A percentile compares a stretch with the other conserved stretches of the same genome.
Conservation (phyloP, 352 stramenopile species). For the Pythium dissimile region DNA sequence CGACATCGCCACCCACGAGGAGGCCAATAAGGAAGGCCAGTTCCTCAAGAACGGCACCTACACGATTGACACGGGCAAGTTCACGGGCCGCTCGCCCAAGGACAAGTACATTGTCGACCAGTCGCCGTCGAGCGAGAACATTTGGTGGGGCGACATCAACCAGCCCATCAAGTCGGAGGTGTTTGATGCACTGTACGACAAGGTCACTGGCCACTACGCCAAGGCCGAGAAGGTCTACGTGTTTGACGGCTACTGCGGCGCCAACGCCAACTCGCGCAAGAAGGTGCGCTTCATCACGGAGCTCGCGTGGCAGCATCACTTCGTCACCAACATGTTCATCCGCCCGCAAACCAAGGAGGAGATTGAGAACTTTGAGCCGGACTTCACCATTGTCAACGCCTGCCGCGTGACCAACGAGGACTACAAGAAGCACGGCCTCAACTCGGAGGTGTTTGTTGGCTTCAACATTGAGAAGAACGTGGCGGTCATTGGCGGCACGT, state of each 20-base stretch:
- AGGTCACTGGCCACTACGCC: slow-evolving; percentile 45
- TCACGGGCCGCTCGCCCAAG: slow-evolving; percentile 52
- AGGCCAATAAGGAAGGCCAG: slow-evolving; percentile 47
- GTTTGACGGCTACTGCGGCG: slow-evolving; percentile 55
- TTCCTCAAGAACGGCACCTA: slow-evolving; percentile 56
- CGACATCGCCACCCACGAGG: too few relatives aligned
- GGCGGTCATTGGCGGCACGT: slow-evolving; percentile 57
- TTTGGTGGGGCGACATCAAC: slow-evolving; percentile 54
- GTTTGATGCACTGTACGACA: slow-evolving; percentile 40
- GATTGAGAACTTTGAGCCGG: slow-evolving; percentile 33
- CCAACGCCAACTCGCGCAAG: slow-evolving; percentile 49
- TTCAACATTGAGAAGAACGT: slow-evolving; percentile 68
- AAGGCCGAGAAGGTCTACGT: slow-evolving; percentile 53
- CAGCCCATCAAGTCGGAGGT: slow-evolving; percentile 48
- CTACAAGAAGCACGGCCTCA: slow-evolving; percentile 41
- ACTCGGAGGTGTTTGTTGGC: slow-evolving; percentile 60
- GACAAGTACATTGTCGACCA: slow-evolving; percentile 64
- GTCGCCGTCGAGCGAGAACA: slow-evolving; percentile 35
- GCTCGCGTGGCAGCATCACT: slow-evolving; percentile 60
- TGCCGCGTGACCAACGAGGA: slow-evolving; percentile 59
- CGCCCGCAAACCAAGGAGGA: slow-evolving; percentile 52
- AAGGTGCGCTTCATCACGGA: slow-evolving; percentile 58
- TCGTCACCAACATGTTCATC: slow-evolving; percentile 73
- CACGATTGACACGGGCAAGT: slow-evolving; percentile 61
- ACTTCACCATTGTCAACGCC: slow-evolving; percentile 67